These are phyloP conservation scores for Colletotrichum orchidophilum DNA, from an alignment of 2,329 filamentous ascomycete genomes.

Conservation along the genomic window DNA sequence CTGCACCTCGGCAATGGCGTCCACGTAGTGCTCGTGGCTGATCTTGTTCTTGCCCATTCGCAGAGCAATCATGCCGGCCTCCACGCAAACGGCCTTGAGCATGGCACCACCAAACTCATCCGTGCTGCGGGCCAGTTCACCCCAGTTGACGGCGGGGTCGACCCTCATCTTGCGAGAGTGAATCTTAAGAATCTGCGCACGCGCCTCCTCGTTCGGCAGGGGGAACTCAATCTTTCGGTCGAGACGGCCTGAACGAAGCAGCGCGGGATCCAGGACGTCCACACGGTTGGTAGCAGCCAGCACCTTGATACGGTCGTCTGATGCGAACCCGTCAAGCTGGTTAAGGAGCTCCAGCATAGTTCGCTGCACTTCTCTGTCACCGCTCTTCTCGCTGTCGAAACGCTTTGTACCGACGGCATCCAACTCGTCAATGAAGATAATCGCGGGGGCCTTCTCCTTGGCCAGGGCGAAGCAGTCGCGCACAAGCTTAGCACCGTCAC, in stretches of 20 bases:
- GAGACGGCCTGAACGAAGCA: constrained; percentile 90
- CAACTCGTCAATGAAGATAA: constrained; percentile 99
- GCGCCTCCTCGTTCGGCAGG: constrained; percentile 95
- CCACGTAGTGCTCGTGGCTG: constrained; percentile 97
- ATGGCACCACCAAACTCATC: constrained; percentile 98
- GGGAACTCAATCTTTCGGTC: constrained; percentile 99
- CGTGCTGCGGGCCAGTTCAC: constrained; percentile 92
- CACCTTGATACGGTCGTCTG: constrained; percentile 96
- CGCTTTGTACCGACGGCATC: constrained; percentile 99
- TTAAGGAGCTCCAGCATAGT: constrained; percentile 99
- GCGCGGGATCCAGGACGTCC: constrained; percentile 90
- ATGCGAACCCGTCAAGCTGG: constrained; percentile 97
- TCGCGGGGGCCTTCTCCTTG: constrained; percentile 98
- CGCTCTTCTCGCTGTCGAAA: constrained; percentile 98
- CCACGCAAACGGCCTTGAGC: constrained; percentile 97
- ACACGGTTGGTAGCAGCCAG: constrained; percentile 94
- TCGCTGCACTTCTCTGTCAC: constrained; percentile 96
- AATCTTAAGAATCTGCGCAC: constrained; percentile 96
- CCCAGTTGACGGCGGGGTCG: constrained; percentile 93
- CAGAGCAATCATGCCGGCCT: constrained; percentile 98
- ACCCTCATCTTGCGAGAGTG: constrained; percentile 99
- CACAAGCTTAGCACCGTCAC: constrained; percentile 96
- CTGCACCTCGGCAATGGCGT: constrained; percentile 96
- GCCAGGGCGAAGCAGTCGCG: constrained; percentile 97
- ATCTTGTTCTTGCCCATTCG: constrained; percentile 96